phyloP scores from a whole-genome alignment of 163 green algal species.

The Scenedesmus sp. region DNA sequence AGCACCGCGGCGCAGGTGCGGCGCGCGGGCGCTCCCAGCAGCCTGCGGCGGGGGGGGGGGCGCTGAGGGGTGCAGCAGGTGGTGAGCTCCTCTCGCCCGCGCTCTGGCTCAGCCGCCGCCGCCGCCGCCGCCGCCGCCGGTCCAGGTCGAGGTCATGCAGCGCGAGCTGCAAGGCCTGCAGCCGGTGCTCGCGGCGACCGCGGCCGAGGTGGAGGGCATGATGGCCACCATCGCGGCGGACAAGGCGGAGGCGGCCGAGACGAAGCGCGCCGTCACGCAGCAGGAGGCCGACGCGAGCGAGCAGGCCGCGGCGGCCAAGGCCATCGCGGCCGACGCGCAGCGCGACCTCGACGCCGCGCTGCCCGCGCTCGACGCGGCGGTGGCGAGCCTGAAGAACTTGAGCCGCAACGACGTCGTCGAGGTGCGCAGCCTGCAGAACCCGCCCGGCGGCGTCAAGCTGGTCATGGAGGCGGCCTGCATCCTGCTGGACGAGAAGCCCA shows the following conservation, averaged over 20 bases:
- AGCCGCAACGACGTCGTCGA: constrained; percentile 74
- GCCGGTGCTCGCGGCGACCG: constrained; percentile 76
- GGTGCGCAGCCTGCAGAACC: constrained; percentile 80
- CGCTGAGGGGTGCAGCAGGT: too few relatives aligned
- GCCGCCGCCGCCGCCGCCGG: neutral
- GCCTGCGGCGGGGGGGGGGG: too few relatives aligned
- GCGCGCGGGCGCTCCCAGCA: too few relatives aligned
- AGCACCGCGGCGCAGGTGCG: constrained; percentile 62
- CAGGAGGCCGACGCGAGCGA: constrained; percentile 82
- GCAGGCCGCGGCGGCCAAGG: constrained; percentile 68
- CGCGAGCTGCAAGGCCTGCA: constrained; percentile 81
- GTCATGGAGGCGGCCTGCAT: constrained; percentile 89
- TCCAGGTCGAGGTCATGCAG: constrained; percentile 82
- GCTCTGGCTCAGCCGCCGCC: neutral
- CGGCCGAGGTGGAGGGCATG: constrained; percentile 84
- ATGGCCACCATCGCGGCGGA: constrained; percentile 85
- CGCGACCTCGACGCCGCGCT: constrained; percentile 80
- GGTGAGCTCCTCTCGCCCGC: neutral
- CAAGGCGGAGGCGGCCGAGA: constrained; percentile 81
- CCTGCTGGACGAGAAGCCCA: constrained; percentile 89
- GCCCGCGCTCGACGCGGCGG: constrained; percentile 77
- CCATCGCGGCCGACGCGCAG: constrained; percentile 67
- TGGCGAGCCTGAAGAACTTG: constrained; percentile 81
- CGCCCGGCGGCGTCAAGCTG: constrained; percentile 78
- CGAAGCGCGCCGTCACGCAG: constrained; percentile 60